Conservation (phyloP, 2,329 filamentous ascomycete genomes). For the Neurospora sp. region DNA sequence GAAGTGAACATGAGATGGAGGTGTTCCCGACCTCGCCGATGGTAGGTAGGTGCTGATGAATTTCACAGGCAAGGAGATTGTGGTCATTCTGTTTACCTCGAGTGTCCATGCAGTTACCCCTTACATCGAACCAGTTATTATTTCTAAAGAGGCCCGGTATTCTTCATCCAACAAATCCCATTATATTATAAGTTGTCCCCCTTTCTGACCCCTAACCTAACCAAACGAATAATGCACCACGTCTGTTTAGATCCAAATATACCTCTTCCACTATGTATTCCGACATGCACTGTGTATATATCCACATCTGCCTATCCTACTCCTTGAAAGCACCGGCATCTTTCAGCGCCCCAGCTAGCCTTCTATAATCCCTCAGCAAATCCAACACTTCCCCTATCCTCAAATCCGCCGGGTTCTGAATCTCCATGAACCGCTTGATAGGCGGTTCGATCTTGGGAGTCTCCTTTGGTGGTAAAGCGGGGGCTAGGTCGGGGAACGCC, state of each 20-base stretch:
- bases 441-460: conserved; percentile 52
- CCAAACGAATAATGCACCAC: neutral
- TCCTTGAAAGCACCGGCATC: conserved; percentile 51
- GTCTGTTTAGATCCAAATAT: neutral
- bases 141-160: no score
- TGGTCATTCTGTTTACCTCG: no score
- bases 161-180: neutral
- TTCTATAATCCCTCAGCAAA: conserved; percentile 63
- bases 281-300: neutral
- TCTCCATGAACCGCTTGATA: conserved; percentile 62
- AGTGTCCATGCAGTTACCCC: no score
- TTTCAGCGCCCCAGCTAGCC: conserved; percentile 56
- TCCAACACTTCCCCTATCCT: conserved; percentile 64
- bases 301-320: conserved; percentile 1
- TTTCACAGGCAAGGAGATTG: no score
- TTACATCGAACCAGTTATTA: no score
- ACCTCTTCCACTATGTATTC: neutral
- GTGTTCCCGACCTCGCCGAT: no score
- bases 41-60: no score
- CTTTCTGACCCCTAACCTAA: neutral
- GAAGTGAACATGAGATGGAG: no score
- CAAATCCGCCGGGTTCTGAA: conserved; percentile 60
- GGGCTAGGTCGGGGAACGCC: conserved; percentile 53
- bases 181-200: neutral
- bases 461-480: conserved; percentile 45